These are phyloP conservation scores for Calonectria crousiana DNA, from an alignment of 2,329 filamentous ascomycete species.

Conservation along the genomic window DNA sequence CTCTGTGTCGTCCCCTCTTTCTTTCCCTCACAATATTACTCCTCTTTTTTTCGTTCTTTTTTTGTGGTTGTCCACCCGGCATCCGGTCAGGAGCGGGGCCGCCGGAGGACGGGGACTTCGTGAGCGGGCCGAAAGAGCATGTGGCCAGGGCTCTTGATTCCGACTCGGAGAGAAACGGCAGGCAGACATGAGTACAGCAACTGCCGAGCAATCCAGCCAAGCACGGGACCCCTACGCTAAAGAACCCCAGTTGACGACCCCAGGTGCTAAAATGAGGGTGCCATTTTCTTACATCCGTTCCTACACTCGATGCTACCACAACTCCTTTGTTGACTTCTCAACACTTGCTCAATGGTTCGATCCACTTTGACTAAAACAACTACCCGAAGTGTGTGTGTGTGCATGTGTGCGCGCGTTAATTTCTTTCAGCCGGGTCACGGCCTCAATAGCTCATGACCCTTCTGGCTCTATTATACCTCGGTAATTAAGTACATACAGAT, in stretches of 20 bases:
- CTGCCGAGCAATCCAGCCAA: background rate
- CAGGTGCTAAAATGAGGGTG: background rate
- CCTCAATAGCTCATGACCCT: background rate
- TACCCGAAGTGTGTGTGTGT: background rate
- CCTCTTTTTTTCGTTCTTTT: background rate
- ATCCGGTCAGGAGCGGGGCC: slow-evolving; percentile 8
- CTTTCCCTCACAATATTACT: background rate
- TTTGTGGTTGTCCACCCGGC: background rate
- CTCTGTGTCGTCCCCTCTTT: background rate
- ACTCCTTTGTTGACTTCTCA: slow-evolving; percentile 18
- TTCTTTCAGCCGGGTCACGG: background rate
- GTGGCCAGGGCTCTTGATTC: background rate
- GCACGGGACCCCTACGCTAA: background rate
- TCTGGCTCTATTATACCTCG: slow-evolving; percentile 16
- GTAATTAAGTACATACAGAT: slow-evolving; percentile 1
- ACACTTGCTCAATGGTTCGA: slow-evolving; percentile 6
- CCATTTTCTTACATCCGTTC: slow-evolving; percentile 10
- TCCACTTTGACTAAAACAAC: background rate
- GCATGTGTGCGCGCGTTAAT: too few species aligned
- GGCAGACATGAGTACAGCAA: background rate
- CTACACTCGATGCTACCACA: slow-evolving; percentile 11
- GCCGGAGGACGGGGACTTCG: slow-evolving; percentile 10
- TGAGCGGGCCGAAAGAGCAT: slow-evolving; percentile 5
- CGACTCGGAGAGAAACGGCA: background rate
- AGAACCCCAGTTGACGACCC: background rate